Base-by-base conservation (phyloP, 2,329 filamentous ascomycete species). In the Fusarium aywerte region DNA sequence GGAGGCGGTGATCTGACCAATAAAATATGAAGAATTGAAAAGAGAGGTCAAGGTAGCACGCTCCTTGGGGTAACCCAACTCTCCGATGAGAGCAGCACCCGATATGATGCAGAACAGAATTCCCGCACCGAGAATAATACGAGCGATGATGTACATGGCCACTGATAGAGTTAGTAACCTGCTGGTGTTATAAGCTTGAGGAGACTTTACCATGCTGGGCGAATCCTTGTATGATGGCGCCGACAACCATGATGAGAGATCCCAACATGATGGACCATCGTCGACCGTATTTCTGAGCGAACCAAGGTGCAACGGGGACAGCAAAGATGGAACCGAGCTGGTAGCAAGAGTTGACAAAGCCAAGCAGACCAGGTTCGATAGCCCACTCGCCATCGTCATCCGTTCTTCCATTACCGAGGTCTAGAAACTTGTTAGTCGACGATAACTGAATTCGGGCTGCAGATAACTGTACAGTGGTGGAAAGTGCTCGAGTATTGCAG, bases 101-200 rank as follows among this genome's bases (percentile, higher is more conserved):
- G 85, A 83, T 32, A 88, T 84, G 62, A 88, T 88, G 60, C 82
- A 84, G 66, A 85, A 87, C 0, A 85, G 83, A 45, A 89, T 86
- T n/a, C 87, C 87, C 23, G 85, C 83, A 16, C 87, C 87, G n/a
- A 89, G 82, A 25, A 89, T 77, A 58, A 87, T 81, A 55, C 87
- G 84, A 13, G 87, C 81, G 20, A 88, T 76, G 63, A 89, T 84
- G 69, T 87, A 89, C 86, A 88, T 89, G 35, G 75, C 83, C 29
- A 81, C 82, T 85, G 11, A 10, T 6, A 5, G 39, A 11, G 10
- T 66, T 5, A 62, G 42, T 29, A 12, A 6, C 18, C 23, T 43
- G 25, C 2, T 7, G 1, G 4, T 1, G 11, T 16, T 20, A 1
- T 2, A 16, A 0, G 9, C 6, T 3, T 4, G 3, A 1, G 4